These are phyloP conservation scores for Penicillium fuscoglaucum DNA, from an alignment of 2,329 filamentous ascomycete species.

Conservation along the genomic window DNA sequence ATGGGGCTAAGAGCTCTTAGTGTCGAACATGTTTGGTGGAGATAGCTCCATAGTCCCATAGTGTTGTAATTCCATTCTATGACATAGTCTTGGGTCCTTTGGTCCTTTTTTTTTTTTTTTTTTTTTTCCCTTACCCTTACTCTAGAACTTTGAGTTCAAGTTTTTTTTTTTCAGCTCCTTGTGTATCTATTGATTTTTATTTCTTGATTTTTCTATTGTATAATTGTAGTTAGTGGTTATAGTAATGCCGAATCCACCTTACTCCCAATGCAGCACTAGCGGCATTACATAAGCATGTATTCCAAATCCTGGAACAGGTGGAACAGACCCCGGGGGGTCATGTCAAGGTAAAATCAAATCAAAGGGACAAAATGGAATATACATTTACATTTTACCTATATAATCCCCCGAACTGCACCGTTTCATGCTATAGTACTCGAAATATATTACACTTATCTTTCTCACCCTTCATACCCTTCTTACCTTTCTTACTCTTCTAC, in stretches of 20 bases:
- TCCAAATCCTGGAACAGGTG: slow-evolving; percentile 10
- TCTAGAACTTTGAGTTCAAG: not conserved
- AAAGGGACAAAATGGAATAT: not conserved
- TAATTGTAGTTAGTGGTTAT: not conserved
- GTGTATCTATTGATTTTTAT: not conserved
- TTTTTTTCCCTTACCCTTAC: not conserved
- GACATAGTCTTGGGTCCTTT: not conserved
- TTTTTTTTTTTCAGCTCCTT: not conserved
- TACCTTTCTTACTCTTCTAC: too few species aligned
- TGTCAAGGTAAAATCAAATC: slow-evolving; percentile 1
- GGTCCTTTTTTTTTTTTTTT: not conserved
- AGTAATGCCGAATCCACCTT: not conserved
- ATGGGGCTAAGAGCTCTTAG: slow-evolving; percentile 3
- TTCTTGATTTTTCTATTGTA: not conserved
- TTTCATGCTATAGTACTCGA: not conserved
- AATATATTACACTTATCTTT: not conserved
- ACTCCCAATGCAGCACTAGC: not conserved
- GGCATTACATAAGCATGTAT: slow-evolving; percentile 19
- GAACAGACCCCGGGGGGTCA: not conserved
- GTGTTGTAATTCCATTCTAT: not conserved
- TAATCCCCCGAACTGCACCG: not conserved
- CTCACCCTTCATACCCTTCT: too few species aligned
- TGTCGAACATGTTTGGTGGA: slow-evolving; percentile 10
- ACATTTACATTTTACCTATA: not conserved
- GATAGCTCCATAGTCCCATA: not conserved